phyloP scores from a whole-genome alignment of 2,329 filamentous ascomycete species.

The Venturiaceae sp. region DNA sequence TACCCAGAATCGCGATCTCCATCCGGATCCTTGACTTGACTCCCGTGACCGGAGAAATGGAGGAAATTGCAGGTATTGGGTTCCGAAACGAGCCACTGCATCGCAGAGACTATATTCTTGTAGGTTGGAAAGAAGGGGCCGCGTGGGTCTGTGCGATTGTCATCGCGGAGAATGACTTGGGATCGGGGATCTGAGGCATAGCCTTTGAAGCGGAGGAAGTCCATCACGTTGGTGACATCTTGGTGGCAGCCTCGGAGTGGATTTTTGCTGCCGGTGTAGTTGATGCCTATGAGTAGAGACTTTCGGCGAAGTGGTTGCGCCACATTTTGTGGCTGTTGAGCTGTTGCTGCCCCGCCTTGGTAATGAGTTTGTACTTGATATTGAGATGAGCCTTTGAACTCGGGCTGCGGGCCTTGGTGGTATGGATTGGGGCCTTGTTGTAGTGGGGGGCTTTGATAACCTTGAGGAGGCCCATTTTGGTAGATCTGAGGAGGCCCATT shows the following conservation, averaged over 20 bases:
- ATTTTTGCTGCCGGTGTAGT: constrained; percentile 36
- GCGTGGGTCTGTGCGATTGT: constrained; percentile 17
- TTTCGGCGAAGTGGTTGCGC: constrained; percentile 27
- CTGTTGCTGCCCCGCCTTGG: too few species aligned
- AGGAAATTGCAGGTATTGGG: constrained; percentile 44
- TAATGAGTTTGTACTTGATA: too few species aligned
- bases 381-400: too few species aligned
- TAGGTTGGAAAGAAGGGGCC: constrained; percentile 27
- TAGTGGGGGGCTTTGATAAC: too few species aligned
- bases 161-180: constrained; percentile 34
- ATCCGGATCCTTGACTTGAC: constrained; percentile 2
- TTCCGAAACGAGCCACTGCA: constrained; percentile 47
- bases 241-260: constrained; percentile 38
- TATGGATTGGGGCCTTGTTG: too few species aligned
- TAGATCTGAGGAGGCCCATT: too few species aligned
- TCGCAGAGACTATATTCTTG: constrained; percentile 40
- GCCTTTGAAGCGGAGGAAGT: constrained; percentile 33
- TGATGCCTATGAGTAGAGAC: constrained; percentile 44
- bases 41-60: constrained; percentile 50
- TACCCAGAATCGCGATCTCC: constrained; percentile 14
- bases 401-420: too few species aligned
- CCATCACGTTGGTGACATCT: constrained; percentile 38
- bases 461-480: too few species aligned
- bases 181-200: constrained; percentile 25
- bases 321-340: too few species aligned